A percentile compares a stretch with the other conserved stretches of the same genome.
Evolutionary conservation across 2,329 filamentous ascomycete species (phyloP).

Genomic region (Thermoascus crustaceus): DNA sequence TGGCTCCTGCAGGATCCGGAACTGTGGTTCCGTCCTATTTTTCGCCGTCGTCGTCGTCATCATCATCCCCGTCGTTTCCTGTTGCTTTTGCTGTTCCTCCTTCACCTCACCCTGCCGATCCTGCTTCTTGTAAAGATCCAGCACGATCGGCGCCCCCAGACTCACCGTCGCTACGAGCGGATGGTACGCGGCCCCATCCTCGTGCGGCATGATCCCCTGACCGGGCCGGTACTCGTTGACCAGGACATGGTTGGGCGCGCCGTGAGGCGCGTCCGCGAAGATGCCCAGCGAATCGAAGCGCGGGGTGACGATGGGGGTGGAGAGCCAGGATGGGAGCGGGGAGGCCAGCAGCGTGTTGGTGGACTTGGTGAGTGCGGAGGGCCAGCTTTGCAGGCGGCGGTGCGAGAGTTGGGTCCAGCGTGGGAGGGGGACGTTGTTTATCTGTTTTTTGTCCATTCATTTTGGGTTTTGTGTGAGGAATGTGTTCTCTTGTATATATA

Average conservation of each 20-base stretch:
- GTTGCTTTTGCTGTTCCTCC: conserved; percentile 43
- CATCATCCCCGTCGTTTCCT: conserved; percentile 14
- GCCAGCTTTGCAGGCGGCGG: conserved; percentile 83
- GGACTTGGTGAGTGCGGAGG: conserved; percentile 66
- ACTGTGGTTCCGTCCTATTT: conserved; percentile 24
- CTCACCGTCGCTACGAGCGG: conserved; percentile 87
- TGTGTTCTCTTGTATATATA: too few species aligned
- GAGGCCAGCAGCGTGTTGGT: conserved; percentile 64
- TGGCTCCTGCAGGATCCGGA: conserved; percentile 71
- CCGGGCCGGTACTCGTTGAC: conserved; percentile 86
- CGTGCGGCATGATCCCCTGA: conserved; percentile 94
- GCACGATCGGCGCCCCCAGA: conserved; percentile 65
- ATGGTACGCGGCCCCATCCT: conserved; percentile 82
- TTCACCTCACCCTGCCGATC: conserved; percentile 18
- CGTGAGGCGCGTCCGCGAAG: conserved; percentile 61
- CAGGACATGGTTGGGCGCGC: conserved; percentile 77
- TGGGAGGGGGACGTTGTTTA: conserved; percentile 57
- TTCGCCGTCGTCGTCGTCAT: conserved; percentile 7
- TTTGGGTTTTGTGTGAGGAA: too few species aligned
- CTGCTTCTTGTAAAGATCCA: conserved; percentile 64
- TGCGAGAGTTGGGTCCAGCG: conserved; percentile 84
- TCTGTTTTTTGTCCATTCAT: too few species aligned
- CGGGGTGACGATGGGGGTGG: conserved; percentile 55
- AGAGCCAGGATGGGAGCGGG: conserved; percentile 65
- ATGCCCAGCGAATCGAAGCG: conserved; percentile 44